Evolutionary conservation across 257 asterid species (phyloP).

Genomic region (Solanum peruvianum): DNA sequence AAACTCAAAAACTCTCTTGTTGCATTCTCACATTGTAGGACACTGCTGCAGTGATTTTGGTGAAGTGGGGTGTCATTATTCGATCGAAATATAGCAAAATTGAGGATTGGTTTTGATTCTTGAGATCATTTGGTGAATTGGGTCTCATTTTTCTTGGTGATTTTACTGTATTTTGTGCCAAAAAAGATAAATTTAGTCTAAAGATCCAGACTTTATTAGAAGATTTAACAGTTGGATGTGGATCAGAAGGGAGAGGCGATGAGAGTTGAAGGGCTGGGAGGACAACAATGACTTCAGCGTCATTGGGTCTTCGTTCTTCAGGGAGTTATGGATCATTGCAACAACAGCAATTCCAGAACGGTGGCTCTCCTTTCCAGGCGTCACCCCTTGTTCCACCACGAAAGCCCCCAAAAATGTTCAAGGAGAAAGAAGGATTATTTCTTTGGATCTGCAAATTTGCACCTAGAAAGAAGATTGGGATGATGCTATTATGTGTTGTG

Average conservation of each 20-base stretch:
- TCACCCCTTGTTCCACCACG: slow-evolving; percentile 45
- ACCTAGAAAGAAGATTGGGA: slow-evolving; percentile 79
- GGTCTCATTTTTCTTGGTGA: not conserved
- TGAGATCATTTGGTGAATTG: not conserved
- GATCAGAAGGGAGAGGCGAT: slow-evolving; percentile 27
- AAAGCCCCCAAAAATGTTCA: slow-evolving; percentile 67
- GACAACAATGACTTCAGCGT: slow-evolving; percentile 78
- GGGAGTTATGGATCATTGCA: slow-evolving; percentile 97
- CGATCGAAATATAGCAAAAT: not conserved
- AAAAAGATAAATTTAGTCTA: not conserved
- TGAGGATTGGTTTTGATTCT: not conserved
- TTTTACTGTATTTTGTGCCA: not conserved
- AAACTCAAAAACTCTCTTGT: not conserved
- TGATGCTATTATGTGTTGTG: slow-evolving; percentile 66
- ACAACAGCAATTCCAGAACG: slow-evolving; percentile 44
- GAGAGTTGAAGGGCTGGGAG: slow-evolving; percentile 23
- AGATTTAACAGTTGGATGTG: slow-evolving; percentile 7
- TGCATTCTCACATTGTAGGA: not conserved
- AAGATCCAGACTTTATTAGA: not conserved
- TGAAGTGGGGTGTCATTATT: not conserved
- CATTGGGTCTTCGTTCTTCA: slow-evolving; percentile 95
- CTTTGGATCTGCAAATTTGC: slow-evolving; percentile 78
- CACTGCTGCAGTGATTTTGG: not conserved
- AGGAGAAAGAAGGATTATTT: slow-evolving; percentile 69
- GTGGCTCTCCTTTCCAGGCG: slow-evolving; percentile 37